Base-by-base conservation (phyloP, 2,329 filamentous ascomycete species). In the Thyridium curvatum region DNA sequence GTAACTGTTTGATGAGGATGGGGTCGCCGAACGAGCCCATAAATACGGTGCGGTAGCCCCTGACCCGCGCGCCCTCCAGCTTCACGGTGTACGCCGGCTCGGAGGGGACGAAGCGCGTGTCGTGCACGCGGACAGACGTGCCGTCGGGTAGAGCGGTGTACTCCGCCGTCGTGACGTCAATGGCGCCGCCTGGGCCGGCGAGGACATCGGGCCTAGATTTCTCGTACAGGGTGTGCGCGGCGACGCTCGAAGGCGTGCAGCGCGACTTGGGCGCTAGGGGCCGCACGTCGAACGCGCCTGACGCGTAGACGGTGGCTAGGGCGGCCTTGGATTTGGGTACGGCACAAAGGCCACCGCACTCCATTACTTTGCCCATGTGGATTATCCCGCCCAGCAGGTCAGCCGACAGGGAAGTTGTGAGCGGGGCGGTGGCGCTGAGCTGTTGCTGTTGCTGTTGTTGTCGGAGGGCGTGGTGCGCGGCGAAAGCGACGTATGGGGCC, bases 311-410 rank as follows among this genome's bases (percentile, higher is more conserved):
- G 0, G 61, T 67, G 0, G 66, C 63, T 1, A 65, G 48, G 7
- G 61, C 62, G 4, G 60, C 64, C 4, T 51, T 50, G 0, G 62
- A 61, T 41, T 76, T 76, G 0, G 72, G 72, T 0, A 55, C 49
- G 0, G 69, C 64, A 46, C 71, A 75, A 1, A 58, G 44, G 0
- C 67, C 61, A 1, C 71, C 72, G 17, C 72, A 77, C 46, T 76
- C 72, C 52, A 76, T 59, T 8, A 76, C 68, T 54, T 78, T 75
- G 8, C 72, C 74, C 69, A 77, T 72, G 46, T 76, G 70, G 8
- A 56, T 56, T 28, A 66, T 64, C 0, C 59, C 59, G 0, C 66
- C 69, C 8, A 50, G 41, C 8, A 40, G 39, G 21, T 26, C 21
- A 10, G 21, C 21, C 3, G 54, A 32, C 0, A 46, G 26, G 13